Conservation (phyloP, 2,329 filamentous ascomycete genomes). For the Fonsecaea monophora region DNA sequence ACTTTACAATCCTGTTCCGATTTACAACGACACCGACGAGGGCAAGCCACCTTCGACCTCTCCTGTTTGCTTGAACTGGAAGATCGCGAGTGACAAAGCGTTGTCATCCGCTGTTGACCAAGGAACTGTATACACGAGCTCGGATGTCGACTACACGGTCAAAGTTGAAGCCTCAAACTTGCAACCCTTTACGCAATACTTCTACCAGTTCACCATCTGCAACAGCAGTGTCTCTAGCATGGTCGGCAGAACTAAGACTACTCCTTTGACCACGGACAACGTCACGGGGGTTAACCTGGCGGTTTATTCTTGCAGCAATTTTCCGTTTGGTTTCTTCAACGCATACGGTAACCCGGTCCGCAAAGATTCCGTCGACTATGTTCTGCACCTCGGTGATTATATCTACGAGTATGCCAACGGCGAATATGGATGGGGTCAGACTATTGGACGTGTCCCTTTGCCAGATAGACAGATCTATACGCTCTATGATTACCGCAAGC, state of each 20-base stretch:
- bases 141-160: slow-evolving; percentile 76
- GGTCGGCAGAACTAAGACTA: slow-evolving; percentile 73
- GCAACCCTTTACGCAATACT: slow-evolving; percentile 67
- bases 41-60: slow-evolving; percentile 62
- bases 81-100: slow-evolving; percentile 60
- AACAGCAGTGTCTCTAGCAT: slow-evolving; percentile 66
- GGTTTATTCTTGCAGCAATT: slow-evolving; percentile 75
- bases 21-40: slow-evolving; percentile 59
- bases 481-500: slow-evolving; percentile 61
- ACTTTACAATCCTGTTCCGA: slow-evolving; percentile 55
- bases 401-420: slow-evolving; percentile 64
- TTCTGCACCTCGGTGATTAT: slow-evolving; percentile 65
- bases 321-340: slow-evolving; percentile 52
- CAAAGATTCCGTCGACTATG: slow-evolving; percentile 67
- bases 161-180: slow-evolving; percentile 71
- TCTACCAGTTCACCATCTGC: slow-evolving; percentile 72
- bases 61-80: slow-evolving; percentile 72
- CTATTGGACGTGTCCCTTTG: slow-evolving; percentile 60
- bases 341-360: slow-evolving; percentile 58
- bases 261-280: slow-evolving; percentile 63
- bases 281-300: slow-evolving; percentile 67
- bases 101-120: slow-evolving; percentile 58
- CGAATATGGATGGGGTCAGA: slow-evolving; percentile 60
- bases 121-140: slow-evolving; percentile 71
- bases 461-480: slow-evolving; percentile 60